Conservation (phyloP, 352 stramenopile species). For the Halophytophthora batemanensis region DNA sequence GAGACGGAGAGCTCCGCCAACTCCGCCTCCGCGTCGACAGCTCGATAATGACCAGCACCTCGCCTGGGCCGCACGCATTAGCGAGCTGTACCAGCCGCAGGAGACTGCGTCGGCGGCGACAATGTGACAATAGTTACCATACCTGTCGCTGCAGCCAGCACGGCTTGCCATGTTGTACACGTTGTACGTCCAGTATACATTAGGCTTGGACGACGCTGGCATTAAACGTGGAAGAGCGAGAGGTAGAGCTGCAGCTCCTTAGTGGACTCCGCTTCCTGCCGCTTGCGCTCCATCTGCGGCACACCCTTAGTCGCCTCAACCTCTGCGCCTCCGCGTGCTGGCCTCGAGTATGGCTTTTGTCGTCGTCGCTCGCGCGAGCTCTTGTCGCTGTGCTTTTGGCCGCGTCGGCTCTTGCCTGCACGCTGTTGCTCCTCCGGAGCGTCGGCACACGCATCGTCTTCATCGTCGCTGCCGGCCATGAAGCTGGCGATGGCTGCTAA, state of each 20-base stretch:
- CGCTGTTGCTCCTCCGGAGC: too few species aligned
- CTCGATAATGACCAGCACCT: constrained; percentile 43
- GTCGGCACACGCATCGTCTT: constrained; percentile 9
- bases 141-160: neutral
- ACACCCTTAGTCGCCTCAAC: constrained; percentile 4
- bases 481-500: constrained; percentile 74
- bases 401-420: constrained; percentile 1
- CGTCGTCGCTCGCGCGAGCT: constrained; percentile 5
- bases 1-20: neutral
- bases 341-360: constrained; percentile 27
- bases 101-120: neutral
- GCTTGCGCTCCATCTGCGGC: too few species aligned
- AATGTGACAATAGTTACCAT: neutral
- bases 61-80: constrained; percentile 55
- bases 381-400: neutral
- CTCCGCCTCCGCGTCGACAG: constrained; percentile 9
- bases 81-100: constrained; percentile 45
- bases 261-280: constrained; percentile 13
- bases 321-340: constrained; percentile 1
- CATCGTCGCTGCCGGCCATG: constrained; percentile 58
- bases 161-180: constrained; percentile 1
- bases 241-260: constrained; percentile 63
- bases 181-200: neutral
- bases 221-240: constrained; percentile 47
- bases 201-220: neutral